Evolutionary conservation across 345 rosid genomes (phyloP), one percentile per base, ranked within the genome.

Genomic region (Boechera stricta): DNA sequence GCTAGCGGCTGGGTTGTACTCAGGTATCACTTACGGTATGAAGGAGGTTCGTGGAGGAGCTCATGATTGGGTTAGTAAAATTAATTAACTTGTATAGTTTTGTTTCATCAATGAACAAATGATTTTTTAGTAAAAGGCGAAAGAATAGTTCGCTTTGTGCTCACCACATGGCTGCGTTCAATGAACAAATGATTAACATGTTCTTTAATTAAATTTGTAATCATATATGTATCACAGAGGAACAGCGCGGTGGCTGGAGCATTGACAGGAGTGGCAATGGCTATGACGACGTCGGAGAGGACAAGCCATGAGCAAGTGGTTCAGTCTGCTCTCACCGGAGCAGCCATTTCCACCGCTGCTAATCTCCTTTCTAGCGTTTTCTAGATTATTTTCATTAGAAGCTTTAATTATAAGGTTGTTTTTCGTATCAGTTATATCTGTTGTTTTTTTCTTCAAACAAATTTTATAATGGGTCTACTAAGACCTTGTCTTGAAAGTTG

Each of bases 161-260:
- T 74, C 72, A 65, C 78, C 72, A 67, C 78, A 57, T 67, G 48
- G 72, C 78, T 65, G 59, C 82, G 73, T 47, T 13, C 0, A 28
- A 31, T 44, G 36, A 26, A 28, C 36, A 45, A 45, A 10, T 51
- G 21, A 6, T 63, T 36, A 36, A 4, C 21, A 69, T 36, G 26
- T 10, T 11, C 10, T 28, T 28, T 55, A 15, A 21, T 18, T 51
- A 42, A 21, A 21, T 13, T 0, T 39, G 42, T 16, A 24, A 36
- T 42, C 28, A 29, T 57, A 60, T 11, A 18, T 54, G 3, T 38
- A 33, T 24, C 1, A 32, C 93, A 92, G 97, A 88, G 87, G 77
- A 95, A 89, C 84, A 95, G 98, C 35, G 92, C 89, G 2, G 89
- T 92, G 16, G 99, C 98, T 0, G 99, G 99, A 80, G 99, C 97